These are phyloP conservation scores for Sordariomycetes sp. DNA, from an alignment of 2,329 filamentous ascomycete genomes.

Conservation along the genomic window DNA sequence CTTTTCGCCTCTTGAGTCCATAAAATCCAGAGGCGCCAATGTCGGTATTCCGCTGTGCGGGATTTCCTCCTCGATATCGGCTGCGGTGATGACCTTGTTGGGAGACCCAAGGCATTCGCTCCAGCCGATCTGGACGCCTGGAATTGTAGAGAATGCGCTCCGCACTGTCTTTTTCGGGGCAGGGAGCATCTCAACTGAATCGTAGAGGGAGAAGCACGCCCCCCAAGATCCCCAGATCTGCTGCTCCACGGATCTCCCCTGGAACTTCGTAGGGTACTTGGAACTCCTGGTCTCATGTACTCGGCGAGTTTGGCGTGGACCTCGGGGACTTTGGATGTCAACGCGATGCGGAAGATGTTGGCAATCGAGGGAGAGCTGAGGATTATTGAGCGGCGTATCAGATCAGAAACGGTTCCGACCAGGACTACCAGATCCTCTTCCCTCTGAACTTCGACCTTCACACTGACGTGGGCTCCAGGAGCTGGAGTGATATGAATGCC, in stretches of 20 bases:
- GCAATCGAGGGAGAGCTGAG: slow-evolving; percentile 25
- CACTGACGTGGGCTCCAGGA: not conserved
- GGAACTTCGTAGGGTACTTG: not conserved
- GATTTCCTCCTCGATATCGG: slow-evolving; percentile 3
- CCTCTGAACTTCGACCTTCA: not conserved
- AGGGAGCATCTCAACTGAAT: not conserved
- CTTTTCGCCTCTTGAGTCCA: not conserved
- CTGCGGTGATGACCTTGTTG: not conserved
- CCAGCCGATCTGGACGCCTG: not conserved
- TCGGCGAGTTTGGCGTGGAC: not conserved
- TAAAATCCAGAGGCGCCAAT: not conserved
- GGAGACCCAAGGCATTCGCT: not conserved
- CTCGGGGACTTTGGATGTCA: slow-evolving; percentile 2
- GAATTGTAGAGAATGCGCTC: not conserved
- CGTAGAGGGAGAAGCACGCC: slow-evolving; percentile 1
- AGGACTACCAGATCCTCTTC: slow-evolving; percentile 13
- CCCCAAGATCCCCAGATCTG: not conserved
- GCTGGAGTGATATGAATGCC: slow-evolving; percentile 2
- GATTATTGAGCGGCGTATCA: slow-evolving; percentile 12
- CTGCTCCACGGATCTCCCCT: not conserved
- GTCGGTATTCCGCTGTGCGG: slow-evolving; percentile 5
- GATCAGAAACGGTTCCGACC: slow-evolving; percentile 12
- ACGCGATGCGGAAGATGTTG: slow-evolving; percentile 12
- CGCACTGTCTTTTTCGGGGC: not conserved
- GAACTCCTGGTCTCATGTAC: slow-evolving; percentile 1